Evolutionary conservation across 805 yeast species (phyloP).

Genomic region (Ogataea trehaloabstinens): DNA sequence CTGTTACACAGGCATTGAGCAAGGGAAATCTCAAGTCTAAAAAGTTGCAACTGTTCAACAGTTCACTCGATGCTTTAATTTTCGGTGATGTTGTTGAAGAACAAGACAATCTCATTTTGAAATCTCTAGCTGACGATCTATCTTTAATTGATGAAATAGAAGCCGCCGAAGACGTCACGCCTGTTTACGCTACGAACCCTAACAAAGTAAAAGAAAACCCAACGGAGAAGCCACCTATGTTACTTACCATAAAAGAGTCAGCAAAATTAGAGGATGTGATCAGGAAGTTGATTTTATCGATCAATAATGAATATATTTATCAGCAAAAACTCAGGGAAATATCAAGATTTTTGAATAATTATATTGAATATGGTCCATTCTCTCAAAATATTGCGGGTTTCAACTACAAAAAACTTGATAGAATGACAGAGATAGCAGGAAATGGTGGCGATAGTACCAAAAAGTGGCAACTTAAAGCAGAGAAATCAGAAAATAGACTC

Average conservation of each 20-base stretch:
- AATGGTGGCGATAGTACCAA: constrained; percentile 2
- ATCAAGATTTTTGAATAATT: constrained; percentile 52
- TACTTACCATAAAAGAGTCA: constrained; percentile 58
- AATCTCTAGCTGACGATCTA: constrained; percentile 24
- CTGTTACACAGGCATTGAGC: constrained; percentile 24
- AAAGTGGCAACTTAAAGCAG: constrained; percentile 7
- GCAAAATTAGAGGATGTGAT: constrained; percentile 55
- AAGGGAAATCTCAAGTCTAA: constrained; percentile 26
- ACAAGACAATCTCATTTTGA: constrained; percentile 28
- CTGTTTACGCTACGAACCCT: constrained; percentile 20
- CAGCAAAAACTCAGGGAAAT: constrained; percentile 53
- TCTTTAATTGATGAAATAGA: constrained; percentile 20
- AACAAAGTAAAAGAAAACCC: constrained; percentile 48
- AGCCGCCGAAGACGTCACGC: neutral
- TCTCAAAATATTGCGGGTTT: constrained; percentile 1
- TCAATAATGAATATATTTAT: constrained; percentile 59
- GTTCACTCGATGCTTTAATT: constrained; percentile 34
- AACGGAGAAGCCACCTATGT: constrained; percentile 51
- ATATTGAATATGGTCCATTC: constrained; percentile 29
- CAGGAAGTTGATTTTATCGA: constrained; percentile 49
- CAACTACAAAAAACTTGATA: constrained; percentile 3
- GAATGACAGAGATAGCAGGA: neutral
- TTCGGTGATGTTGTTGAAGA: constrained; percentile 37
- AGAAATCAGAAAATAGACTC: constrained; percentile 20
- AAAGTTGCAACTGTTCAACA: constrained; percentile 32